A percentile compares a stretch with the other conserved stretches of the same genome.
Conservation (phyloP, 2,329 filamentous ascomycete genomes). For the Talaromyces funiculosus region DNA sequence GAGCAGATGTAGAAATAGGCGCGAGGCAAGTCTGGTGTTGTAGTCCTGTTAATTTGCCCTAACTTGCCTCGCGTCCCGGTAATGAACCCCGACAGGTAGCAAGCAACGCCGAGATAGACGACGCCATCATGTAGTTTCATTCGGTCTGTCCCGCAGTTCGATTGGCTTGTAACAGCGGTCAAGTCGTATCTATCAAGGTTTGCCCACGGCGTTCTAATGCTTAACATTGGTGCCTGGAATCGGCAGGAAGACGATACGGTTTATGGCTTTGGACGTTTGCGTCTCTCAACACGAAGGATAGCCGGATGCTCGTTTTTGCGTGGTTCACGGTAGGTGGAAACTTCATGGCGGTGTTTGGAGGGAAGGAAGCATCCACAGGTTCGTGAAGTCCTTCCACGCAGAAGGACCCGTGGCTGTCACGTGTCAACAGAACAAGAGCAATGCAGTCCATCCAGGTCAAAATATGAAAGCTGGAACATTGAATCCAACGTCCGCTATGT, state of each 20-base stretch:
- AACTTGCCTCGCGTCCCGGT: neutral
- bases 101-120: neutral
- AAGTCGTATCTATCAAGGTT: no score
- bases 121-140: neutral
- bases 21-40: neutral
- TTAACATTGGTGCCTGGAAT: neutral
- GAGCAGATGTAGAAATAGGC: neutral
- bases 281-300: no score
- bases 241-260: neutral
- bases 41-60: neutral
- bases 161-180: neutral
- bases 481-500: neutral
- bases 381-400: no score
- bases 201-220: no score
- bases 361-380: neutral
- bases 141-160: neutral
- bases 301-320: neutral
- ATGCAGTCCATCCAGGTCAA: neutral
- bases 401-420: neutral
- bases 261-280: neutral
- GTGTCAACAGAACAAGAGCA: neutral
- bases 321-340: neutral
- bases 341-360: neutral
- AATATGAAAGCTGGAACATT: neutral
- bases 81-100: neutral